Evolutionary conservation across 768 basidiomycete species (phyloP).

Genomic region (Pleurotus cornucopiae): DNA sequence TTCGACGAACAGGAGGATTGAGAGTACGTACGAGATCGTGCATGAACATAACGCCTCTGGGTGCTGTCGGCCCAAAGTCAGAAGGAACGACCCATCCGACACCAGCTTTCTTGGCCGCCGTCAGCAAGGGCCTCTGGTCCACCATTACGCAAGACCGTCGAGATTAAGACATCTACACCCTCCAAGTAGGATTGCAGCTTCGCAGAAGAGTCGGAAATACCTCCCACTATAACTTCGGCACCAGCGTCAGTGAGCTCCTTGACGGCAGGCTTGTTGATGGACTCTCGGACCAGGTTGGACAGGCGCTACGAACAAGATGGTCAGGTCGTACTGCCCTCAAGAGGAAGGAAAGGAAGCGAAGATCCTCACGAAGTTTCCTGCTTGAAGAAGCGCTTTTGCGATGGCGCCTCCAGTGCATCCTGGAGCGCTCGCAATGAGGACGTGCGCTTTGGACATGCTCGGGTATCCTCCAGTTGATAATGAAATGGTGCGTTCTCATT

Average conservation of each 20-base stretch:
- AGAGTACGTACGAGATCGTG: neutral
- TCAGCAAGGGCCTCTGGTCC: neutral
- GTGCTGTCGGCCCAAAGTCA: neutral
- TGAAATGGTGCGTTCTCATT: too few relatives aligned
- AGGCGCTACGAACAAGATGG: neutral
- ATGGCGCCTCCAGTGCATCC: too few relatives aligned
- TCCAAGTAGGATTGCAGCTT: neutral
- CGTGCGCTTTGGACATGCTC: neutral
- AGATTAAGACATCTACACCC: neutral
- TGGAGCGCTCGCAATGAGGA: neutral
- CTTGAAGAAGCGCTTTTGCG: too few relatives aligned
- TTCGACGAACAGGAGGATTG: neutral
- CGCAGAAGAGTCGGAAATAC: neutral
- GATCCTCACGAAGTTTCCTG: too few relatives aligned
- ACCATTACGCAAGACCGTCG: neutral
- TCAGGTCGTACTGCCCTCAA: neutral
- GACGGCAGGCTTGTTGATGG: neutral
- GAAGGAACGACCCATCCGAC: neutral
- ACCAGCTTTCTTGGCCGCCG: constrained; percentile 2
- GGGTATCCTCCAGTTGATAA: neutral
- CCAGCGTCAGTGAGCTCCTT: neutral
- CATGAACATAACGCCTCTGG: neutral
- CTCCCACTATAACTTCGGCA: neutral
- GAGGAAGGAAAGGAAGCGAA: neutral
- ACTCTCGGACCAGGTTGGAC: neutral